Evolutionary conservation across 257 asterid genomes (phyloP), one percentile per base, ranked within the genome.

Genomic region (Solanum ossicruentum): DNA sequence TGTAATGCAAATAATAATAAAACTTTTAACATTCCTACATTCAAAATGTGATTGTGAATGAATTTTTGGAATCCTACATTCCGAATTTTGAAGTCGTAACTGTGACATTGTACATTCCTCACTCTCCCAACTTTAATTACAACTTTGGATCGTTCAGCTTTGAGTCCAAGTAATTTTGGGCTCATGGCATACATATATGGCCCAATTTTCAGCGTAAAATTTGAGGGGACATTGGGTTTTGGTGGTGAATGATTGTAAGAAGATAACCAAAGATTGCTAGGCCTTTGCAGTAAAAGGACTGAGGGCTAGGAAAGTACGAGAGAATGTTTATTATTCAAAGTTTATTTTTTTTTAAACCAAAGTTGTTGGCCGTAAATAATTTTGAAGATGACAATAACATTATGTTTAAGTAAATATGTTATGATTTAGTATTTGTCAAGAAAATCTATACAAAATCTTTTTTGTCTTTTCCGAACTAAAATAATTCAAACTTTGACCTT

Each of bases 101-200:
- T 32, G 21, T 32, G 47, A 28, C 73, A 28, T 28, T 7, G 7
- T 9, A 8, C 18, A 9, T 21, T 13, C 45, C 6, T 54, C 10
- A 9, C 10, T 8, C 51, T 45, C 51, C 51, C 51, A 45, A 8
- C 51, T 45, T 45, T 45, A 45, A 9, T 45, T 45, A 45, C 51
- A 45, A 45, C 10, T 45, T 45, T 45, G 51, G 10, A 45, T 8
- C 51, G 51, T 8, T 45, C 51, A 45, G 51, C 51, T 45, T 45
- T 4, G 41, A 0, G 36, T 36, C 41, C 41, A 36, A 36, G 6
- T 36, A 36, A 36, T 36, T 36, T 36, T n/a, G 88, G 63, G 41
- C 26, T 13, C 67, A 15, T 89, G 75, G 90, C 86, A 87, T 36
- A 88, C 21, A 88, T 65, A 54, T 80, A 89, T 28, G 92, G 90